A percentile compares a stretch with the other conserved stretches of the same genome.
These are phyloP conservation scores for Saturnispora hagleri DNA, from an alignment of 805 yeast genomes.

Conservation along the genomic window DNA sequence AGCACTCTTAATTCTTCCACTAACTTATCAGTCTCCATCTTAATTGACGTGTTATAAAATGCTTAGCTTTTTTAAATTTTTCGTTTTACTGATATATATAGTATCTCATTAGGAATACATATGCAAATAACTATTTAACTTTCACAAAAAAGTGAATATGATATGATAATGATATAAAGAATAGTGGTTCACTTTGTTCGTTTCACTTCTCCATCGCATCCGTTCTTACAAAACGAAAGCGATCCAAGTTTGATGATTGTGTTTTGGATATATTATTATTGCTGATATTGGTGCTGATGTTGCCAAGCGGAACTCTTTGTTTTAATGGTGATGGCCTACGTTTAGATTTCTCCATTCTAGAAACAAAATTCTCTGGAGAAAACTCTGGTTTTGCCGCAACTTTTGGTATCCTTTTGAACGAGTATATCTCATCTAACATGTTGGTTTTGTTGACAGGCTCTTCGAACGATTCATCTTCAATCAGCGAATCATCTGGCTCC, in stretches of 20 bases:
- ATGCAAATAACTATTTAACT: not conserved
- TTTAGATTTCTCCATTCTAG: not conserved
- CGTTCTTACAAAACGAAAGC: not conserved
- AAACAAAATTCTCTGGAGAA: conserved; percentile 10
- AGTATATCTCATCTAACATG: conserved; percentile 12
- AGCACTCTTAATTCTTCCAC: conserved; percentile 27
- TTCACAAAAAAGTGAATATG: not conserved
- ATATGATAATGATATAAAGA: not conserved
- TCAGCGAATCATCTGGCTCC: not conserved
- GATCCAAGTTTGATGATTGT: not conserved
- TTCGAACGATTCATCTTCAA: not conserved
- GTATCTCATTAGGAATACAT: not conserved
- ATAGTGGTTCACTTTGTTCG: not conserved
- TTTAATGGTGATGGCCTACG: conserved; percentile 11
- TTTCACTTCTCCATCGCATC: not conserved
- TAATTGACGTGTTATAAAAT: not conserved
- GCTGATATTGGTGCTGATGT: not conserved
- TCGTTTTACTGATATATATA: not conserved
- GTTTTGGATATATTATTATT: not conserved
- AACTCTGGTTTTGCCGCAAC: not conserved
- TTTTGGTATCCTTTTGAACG: conserved; percentile 4
- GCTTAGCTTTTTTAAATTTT: not conserved
- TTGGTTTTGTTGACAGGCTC: conserved; percentile 10
- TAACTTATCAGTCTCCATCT: conserved; percentile 31
- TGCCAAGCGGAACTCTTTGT: conserved; percentile 2